phyloP scores from a whole-genome alignment of 129 eudicot species.

The Erigeron canadensis region DNA sequence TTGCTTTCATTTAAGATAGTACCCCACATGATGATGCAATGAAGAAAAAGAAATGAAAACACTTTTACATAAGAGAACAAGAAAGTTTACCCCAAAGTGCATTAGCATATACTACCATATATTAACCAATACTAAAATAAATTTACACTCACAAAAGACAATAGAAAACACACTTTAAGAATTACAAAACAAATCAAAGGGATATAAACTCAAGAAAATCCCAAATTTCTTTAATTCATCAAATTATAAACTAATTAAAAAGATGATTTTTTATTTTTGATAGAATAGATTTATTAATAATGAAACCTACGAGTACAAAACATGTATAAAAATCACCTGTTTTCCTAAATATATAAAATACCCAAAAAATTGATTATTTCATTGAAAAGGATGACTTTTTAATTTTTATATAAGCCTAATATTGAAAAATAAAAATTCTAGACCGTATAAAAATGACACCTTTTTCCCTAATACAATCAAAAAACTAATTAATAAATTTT shows the following conservation, averaged over 20 bases:
- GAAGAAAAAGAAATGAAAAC: constrained; percentile 17
- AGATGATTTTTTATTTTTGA: background rate
- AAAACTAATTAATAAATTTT: background rate
- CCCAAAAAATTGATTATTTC: too few species aligned
- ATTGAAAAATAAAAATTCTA: too few species aligned
- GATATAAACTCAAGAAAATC: background rate
- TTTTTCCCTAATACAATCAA: constrained; percentile 17
- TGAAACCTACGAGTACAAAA: background rate
- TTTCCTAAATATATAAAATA: background rate
- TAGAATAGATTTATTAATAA: background rate
- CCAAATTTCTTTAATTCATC: constrained; percentile 16
- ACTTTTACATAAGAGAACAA: constrained; percentile 28
- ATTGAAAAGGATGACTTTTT: too few species aligned
- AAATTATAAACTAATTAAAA: background rate
- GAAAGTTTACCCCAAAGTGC: constrained; percentile 13
- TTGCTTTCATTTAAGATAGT: constrained; percentile 19
- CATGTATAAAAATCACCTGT: constrained; percentile 19
- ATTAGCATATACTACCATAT: background rate
- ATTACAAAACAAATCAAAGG: constrained; percentile 17
- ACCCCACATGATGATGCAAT: constrained; percentile 24
- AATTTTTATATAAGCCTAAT: too few species aligned
- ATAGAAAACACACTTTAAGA: constrained; percentile 1
- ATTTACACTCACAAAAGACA: constrained; percentile 25
- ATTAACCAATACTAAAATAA: constrained; percentile 17
- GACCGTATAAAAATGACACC: background rate